Evolutionary conservation across 768 basidiomycete species (phyloP).

Genomic region (Inosperma sp.): DNA sequence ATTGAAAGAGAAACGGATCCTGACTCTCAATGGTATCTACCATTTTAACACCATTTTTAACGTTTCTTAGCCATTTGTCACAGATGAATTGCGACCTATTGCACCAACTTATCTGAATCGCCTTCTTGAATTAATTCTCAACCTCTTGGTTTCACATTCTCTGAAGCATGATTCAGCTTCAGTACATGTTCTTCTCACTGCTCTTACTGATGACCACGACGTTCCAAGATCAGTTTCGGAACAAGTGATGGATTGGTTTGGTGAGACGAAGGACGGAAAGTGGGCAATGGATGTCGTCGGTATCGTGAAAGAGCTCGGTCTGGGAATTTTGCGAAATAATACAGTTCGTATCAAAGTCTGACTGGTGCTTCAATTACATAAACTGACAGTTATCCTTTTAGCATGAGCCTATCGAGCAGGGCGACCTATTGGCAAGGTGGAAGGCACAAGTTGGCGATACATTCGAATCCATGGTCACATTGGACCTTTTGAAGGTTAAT

Average conservation of each 20-base stretch:
- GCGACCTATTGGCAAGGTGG: constrained; percentile 65
- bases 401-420: constrained; percentile 56
- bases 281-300: constrained; percentile 66
- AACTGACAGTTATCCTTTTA: constrained; percentile 22
- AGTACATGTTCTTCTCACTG: constrained; percentile 52
- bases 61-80: neutral
- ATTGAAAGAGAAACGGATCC: constrained; percentile 63
- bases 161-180: constrained; percentile 49
- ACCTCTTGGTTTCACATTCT: constrained; percentile 60
- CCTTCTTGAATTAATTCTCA: constrained; percentile 73
- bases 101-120: constrained; percentile 58
- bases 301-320: constrained; percentile 70
- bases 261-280: constrained; percentile 39
- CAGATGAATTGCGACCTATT: constrained; percentile 73
- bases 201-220: constrained; percentile 71
- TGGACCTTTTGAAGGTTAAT: constrained; percentile 67
- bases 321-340: constrained; percentile 63
- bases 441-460: constrained; percentile 70
- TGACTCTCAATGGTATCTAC: constrained; percentile 60
- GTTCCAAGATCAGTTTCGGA: constrained; percentile 53
- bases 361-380: neutral
- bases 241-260: constrained; percentile 85
- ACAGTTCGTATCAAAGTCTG: constrained; percentile 35
- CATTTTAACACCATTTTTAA: constrained; percentile 2
- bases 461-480: constrained; percentile 57